Conservation (phyloP, 164 flowering plant genomes). For the Macadamia tetraphylla region DNA sequence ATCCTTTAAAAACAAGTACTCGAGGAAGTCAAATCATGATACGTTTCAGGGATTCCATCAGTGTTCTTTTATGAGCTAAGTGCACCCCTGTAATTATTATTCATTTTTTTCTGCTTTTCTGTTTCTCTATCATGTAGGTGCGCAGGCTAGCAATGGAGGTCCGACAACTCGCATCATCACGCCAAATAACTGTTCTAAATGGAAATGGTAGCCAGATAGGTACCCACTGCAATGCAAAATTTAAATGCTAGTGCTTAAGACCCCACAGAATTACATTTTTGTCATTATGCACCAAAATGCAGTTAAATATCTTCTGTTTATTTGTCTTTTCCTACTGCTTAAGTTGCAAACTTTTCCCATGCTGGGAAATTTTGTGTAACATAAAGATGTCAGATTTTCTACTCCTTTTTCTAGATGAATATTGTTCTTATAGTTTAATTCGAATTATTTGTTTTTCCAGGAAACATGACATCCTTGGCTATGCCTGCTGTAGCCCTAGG, state of each 20-base stretch:
- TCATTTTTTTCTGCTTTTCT: not conserved
- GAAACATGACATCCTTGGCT: constrained; percentile 38
- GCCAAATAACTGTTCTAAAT: constrained; percentile 69
- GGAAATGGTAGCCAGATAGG: constrained; percentile 49
- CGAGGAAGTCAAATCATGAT: not conserved
- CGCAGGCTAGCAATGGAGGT: constrained; percentile 72
- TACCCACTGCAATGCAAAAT: constrained; percentile 13
- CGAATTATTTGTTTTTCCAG: constrained; percentile 19
- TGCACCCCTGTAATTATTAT: not conserved
- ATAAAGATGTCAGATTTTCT: not conserved
- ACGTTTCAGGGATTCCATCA: not conserved
- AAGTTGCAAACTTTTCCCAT: no score
- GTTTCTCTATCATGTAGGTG: constrained; percentile 33
- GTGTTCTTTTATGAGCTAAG: not conserved
- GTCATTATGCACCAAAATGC: not conserved
- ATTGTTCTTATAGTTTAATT: no score
- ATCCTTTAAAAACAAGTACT: no score
- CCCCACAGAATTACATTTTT: not conserved
- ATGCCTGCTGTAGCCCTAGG: constrained; percentile 77
- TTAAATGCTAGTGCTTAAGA: not conserved
- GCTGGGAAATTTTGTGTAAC: no score
- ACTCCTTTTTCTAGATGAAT: not conserved
- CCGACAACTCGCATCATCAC: constrained; percentile 48
- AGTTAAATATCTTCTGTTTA: not conserved
- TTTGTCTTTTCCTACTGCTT: no score